These are phyloP conservation scores for Lathyrus oleraceus DNA, from an alignment of 306 rosid genomes.

Conservation along the genomic window DNA sequence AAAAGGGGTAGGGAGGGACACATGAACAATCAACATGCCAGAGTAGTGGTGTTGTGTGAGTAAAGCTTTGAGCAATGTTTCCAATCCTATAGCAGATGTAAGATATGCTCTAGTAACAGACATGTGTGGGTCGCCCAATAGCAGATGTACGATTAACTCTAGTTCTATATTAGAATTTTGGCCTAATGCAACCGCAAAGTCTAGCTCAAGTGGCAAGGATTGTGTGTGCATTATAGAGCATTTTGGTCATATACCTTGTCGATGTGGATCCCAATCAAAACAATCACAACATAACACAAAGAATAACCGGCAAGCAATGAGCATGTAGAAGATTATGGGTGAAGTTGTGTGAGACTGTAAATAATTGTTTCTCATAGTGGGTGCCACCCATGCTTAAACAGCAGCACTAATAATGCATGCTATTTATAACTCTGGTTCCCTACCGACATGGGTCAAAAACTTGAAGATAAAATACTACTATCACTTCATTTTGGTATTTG, in stretches of 20 bases:
- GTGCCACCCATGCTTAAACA: background rate
- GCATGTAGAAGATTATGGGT: background rate
- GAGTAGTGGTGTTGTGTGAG: background rate
- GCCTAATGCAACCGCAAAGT: background rate
- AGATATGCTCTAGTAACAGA: background rate
- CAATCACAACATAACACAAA: background rate
- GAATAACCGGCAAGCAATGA: background rate
- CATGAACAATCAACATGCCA: background rate
- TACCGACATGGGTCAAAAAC: background rate
- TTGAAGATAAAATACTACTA: background rate
- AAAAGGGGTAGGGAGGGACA: background rate
- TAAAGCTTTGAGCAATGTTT: background rate
- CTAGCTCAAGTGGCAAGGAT: background rate
- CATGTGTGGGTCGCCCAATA: background rate
- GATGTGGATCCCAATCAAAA: background rate
- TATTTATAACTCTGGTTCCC: background rate
- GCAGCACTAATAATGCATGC: background rate
- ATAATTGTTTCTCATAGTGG: conserved; percentile 1
- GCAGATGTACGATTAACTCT: background rate
- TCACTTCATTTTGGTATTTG: conserved; percentile 14
- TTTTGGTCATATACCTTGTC: background rate
- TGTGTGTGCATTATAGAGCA: background rate
- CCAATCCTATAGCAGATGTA: background rate
- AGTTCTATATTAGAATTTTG: background rate
- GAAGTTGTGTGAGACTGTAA: background rate